Conservation (phyloP, 805 yeast species). For the Lipomyces lipofer region DNA sequence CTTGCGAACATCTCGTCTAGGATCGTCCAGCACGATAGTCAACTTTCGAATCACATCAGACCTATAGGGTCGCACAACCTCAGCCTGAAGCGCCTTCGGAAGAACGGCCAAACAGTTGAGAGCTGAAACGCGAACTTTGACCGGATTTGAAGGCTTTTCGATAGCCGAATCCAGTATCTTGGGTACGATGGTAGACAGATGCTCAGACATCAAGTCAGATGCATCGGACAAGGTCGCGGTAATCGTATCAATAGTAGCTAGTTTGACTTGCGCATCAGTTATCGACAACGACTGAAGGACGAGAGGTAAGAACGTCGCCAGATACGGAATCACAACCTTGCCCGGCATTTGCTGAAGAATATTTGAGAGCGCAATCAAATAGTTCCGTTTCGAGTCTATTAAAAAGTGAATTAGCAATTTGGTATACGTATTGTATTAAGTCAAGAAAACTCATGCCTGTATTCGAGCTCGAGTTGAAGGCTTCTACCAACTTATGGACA, state of each 20-base stretch:
- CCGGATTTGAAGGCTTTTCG: conserved; percentile 39
- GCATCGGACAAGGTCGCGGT: conserved; percentile 58
- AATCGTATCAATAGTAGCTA: conserved; percentile 63
- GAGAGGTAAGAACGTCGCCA: conserved; percentile 67
- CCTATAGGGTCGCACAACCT: conserved; percentile 54
- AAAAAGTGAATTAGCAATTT: no score
- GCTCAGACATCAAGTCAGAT: conserved; percentile 52
- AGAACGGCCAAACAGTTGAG: conserved; percentile 59
- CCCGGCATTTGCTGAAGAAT: conserved; percentile 65
- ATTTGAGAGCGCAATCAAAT: conserved; percentile 65
- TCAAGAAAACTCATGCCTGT: no score
- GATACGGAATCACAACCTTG: conserved; percentile 62
- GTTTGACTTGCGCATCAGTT: conserved; percentile 48
- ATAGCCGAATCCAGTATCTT: conserved; percentile 45
- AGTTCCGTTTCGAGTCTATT: conserved; percentile 49
- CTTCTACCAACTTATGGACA: conserved; percentile 56
- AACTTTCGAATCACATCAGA: conserved; percentile 50
- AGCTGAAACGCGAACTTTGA: conserved; percentile 56
- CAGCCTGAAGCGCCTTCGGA: conserved; percentile 43
- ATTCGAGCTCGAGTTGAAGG: conserved; percentile 41
- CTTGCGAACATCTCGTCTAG: conserved; percentile 70
- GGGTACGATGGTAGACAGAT: conserved; percentile 60
- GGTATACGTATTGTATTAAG: no score
- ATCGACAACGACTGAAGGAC: conserved; percentile 64
- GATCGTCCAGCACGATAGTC: conserved; percentile 64